These are phyloP conservation scores for Sodiomyces alkalinus DNA, from an alignment of 2,329 filamentous ascomycete species.

Conservation along the genomic window DNA sequence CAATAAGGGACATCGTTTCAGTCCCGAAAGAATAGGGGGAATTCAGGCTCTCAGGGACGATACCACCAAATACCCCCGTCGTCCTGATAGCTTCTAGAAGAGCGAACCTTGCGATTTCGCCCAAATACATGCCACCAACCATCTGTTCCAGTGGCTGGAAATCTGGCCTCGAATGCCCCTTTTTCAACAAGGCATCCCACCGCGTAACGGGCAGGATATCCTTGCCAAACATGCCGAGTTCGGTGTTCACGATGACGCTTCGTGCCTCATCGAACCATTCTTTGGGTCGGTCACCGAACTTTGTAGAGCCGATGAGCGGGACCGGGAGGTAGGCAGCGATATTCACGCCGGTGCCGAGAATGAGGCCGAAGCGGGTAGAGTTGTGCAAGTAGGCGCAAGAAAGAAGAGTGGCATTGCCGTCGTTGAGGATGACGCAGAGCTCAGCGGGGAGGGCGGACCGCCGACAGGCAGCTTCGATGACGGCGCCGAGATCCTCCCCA, in stretches of 20 bases:
- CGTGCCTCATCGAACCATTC: constrained; percentile 42
- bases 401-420: constrained; percentile 50
- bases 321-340: constrained; percentile 49
- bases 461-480: constrained; percentile 39
- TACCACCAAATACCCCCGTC: constrained; percentile 38
- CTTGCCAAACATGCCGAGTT: constrained; percentile 51
- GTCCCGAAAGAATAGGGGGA: constrained; percentile 43
- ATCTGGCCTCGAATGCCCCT: constrained; percentile 36
- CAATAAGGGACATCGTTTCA: constrained; percentile 41
- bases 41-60: constrained; percentile 36
- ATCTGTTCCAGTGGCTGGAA: constrained; percentile 49
- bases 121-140: constrained; percentile 50
- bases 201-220: constrained; percentile 42
- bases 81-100: constrained; percentile 42
- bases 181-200: constrained; percentile 42
- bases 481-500: constrained; percentile 43
- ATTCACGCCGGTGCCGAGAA: constrained; percentile 53
- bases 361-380: constrained; percentile 46
- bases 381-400: constrained; percentile 45
- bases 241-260: constrained; percentile 52
- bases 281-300: constrained; percentile 39
- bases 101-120: constrained; percentile 45
- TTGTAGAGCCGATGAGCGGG: constrained; percentile 33
- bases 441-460: constrained; percentile 35
- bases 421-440: constrained; percentile 49